Evolutionary conservation across 1,139 yeast genomes (phyloP).

Genomic region (Suhomyces ambrosiae): DNA sequence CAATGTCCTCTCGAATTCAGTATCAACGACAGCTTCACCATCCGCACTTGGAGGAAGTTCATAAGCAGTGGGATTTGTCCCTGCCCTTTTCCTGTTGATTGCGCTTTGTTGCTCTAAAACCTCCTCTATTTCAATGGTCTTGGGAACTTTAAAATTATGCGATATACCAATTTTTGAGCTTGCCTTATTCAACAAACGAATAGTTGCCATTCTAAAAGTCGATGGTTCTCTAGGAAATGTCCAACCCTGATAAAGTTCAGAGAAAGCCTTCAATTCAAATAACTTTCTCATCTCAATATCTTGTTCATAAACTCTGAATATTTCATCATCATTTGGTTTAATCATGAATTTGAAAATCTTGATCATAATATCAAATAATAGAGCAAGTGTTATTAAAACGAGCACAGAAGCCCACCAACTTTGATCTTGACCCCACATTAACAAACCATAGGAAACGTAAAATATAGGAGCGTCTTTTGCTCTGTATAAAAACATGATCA

Average conservation of each 20-base stretch:
- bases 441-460: slow-evolving; percentile 70
- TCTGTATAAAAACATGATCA: slow-evolving; percentile 70
- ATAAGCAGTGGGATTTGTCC: slow-evolving; percentile 44
- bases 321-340: slow-evolving; percentile 73
- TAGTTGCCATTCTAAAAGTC: slow-evolving; percentile 21
- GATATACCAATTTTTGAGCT: slow-evolving; percentile 5
- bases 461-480: slow-evolving; percentile 62
- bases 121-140: neutral
- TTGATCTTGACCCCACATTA: slow-evolving; percentile 73
- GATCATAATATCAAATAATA: slow-evolving; percentile 65
- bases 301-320: slow-evolving; percentile 76
- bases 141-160: slow-evolving; percentile 5
- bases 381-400: slow-evolving; percentile 55
- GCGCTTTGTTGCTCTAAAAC: slow-evolving; percentile 18
- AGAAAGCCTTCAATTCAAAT: slow-evolving; percentile 72
- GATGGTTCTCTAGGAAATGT: slow-evolving; percentile 53
- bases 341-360: slow-evolving; percentile 60
- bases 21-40: slow-evolving; percentile 35
- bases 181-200: slow-evolving; percentile 16
- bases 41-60: slow-evolving; percentile 58
- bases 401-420: slow-evolving; percentile 86
- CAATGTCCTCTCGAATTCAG: slow-evolving; percentile 23
- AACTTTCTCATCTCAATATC: slow-evolving; percentile 65
- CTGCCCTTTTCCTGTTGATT: slow-evolving; percentile 51
- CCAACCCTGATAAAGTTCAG: slow-evolving; percentile 84